Evolutionary conservation across 352 stramenopile genomes (phyloP).

Genomic region (Phytopythium chamaehyphon): DNA sequence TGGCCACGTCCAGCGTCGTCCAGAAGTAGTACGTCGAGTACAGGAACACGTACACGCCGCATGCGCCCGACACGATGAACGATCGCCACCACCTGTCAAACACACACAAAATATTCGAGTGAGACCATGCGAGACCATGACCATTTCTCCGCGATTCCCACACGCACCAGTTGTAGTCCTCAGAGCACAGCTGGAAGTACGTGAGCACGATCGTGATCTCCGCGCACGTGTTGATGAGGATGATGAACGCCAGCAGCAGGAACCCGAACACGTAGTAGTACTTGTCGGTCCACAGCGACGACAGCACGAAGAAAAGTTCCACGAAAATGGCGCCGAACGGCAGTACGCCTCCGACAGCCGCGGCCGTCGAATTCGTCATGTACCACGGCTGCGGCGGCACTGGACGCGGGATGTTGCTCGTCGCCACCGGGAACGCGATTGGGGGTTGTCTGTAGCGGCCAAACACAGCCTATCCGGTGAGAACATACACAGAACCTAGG

Average conservation of each 20-base stretch:
- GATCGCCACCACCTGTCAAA: conserved; percentile 95
- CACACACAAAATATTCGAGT: not conserved
- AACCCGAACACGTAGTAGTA: conserved; percentile 99
- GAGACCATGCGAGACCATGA: not conserved
- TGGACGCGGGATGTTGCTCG: conserved; percentile 96
- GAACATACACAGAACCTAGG: conserved; percentile 1
- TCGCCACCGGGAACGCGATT: conserved; percentile 96
- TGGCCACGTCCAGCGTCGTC: conserved; percentile 93
- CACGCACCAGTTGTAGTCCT: conserved; percentile 99
- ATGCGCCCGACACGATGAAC: conserved; percentile 96
- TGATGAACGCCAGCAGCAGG: conserved; percentile 97
- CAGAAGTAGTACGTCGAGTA: conserved; percentile 99
- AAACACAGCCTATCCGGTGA: not conserved
- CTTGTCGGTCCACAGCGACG: conserved; percentile 97
- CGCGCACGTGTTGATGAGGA: conserved; percentile 97
- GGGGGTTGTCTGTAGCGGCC: conserved; percentile 48
- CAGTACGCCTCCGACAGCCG: conserved; percentile 96
- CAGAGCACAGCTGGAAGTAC: conserved; percentile 99
- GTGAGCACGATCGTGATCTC: conserved; percentile 99
- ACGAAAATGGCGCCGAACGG: conserved; percentile 99
- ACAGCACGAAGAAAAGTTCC: conserved; percentile 99
- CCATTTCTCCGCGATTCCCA: not conserved
- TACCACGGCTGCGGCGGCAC: conserved; percentile 99
- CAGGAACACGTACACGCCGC: conserved; percentile 97
- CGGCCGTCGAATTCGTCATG: conserved; percentile 92